Evolutionary conservation across 148 eudicot species (phyloP).

Genomic region (Rhododendron ovatum): DNA sequence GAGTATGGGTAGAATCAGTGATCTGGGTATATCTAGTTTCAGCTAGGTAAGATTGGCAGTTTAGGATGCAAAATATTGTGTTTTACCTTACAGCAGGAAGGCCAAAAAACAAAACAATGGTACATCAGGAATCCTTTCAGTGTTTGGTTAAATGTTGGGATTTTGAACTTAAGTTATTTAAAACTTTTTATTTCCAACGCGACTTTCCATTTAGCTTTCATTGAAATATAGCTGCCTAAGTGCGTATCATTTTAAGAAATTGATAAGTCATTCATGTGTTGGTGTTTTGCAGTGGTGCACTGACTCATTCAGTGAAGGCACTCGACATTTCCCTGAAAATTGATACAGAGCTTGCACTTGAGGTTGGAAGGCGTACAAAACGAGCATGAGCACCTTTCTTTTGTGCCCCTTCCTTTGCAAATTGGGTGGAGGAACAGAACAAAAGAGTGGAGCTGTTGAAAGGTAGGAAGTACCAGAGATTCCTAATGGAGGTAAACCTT

Average conservation of each 20-base stretch:
- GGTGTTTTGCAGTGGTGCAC: slow-evolving; percentile 57
- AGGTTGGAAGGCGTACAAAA: slow-evolving; percentile 90
- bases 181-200: background rate
- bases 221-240: background rate
- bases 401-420: no score
- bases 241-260: no score
- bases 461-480: background rate
- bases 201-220: background rate
- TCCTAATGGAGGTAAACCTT: background rate
- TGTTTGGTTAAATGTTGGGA: background rate
- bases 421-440: background rate
- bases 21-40: background rate
- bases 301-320: slow-evolving; percentile 87
- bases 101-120: background rate
- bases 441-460: background rate
- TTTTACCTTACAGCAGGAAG: background rate
- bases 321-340: slow-evolving; percentile 89
- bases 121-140: background rate
- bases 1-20: background rate
- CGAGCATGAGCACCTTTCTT: slow-evolving; percentile 45
- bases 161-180: background rate
- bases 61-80: background rate
- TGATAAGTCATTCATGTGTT: background rate
- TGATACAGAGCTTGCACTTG: slow-evolving; percentile 85
- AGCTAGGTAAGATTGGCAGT: background rate